Base-by-base conservation (phyloP, 2,329 filamentous ascomycete species). In the Hypoxylon sp. region DNA sequence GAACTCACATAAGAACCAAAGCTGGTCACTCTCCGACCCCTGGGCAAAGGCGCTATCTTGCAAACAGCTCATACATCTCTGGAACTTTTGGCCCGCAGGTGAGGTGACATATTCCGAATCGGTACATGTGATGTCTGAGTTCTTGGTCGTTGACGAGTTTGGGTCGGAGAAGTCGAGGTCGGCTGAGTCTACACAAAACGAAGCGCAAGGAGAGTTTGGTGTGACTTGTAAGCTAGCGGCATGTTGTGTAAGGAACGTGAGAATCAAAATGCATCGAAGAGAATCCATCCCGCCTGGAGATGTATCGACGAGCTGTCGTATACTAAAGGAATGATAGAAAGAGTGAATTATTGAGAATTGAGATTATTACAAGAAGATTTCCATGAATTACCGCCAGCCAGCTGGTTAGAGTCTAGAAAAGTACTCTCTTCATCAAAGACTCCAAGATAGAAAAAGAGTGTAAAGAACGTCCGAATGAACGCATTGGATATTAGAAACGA, bases 1-100 rank as follows among this genome's bases (percentile, higher is more conserved):
- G 5, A 19, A 78, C 86, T 78, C 81, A 88, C 86, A 87, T 47
- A 88, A 71, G 67, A 88, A 88, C 86, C 86, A 88, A 52, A 81
- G 79, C 67, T 86, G 84, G 68, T 88, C 86, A 60, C 77, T 87
- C 76, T 88, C 85, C 5, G 65, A 63, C 1, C 81, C 84, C 37
- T 83, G 78, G 2, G 79, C 74, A 66, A 82, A 87, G 9, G 79
- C 80, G 76, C 86, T 88, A 29, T 81, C 81, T 72, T 88, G 83
- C 29, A 88, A 78, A 72, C 86, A 88, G 39, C 77, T 81, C 75
- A 88, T 79, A 73, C 86, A 88, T 13, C 76, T 77, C 72, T 83
- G 78, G 74, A 85, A 85, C 72, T 83, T 86, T 56, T 79, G 78
- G 1, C 86, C 86, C 2, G 74, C 55, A 0, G 78, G 29, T 1